These are phyloP conservation scores for Ambispora gerdemannii DNA, from an alignment of 192 early-diverging fungal genomes.

Conservation along the genomic window DNA sequence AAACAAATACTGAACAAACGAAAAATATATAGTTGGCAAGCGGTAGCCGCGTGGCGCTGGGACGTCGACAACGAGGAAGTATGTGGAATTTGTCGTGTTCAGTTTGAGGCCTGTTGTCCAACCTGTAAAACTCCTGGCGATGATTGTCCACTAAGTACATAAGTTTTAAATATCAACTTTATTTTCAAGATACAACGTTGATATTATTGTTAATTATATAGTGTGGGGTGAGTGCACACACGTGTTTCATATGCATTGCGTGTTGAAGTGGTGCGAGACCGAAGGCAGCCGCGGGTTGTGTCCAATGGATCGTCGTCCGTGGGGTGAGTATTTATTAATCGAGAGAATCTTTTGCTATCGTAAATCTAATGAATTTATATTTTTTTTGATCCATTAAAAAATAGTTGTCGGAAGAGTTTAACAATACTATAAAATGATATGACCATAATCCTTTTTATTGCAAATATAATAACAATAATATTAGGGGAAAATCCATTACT, in stretches of 20 bases:
- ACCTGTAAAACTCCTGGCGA: slow-evolving; percentile 83
- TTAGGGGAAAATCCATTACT: too few relatives aligned
- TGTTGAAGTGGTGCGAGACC: slow-evolving; percentile 74
- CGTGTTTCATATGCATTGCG: slow-evolving; percentile 93
- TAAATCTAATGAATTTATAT: too few relatives aligned
- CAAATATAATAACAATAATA: too few relatives aligned
- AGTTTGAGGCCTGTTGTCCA: slow-evolving; percentile 84
- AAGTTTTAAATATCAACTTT: neutral
- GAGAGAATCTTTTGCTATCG: too few relatives aligned
- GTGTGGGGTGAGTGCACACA: slow-evolving; percentile 91
- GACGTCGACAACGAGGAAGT: slow-evolving; percentile 80
- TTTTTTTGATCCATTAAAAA: too few relatives aligned
- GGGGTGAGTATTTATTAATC: slow-evolving; percentile 7
- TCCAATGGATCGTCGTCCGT: slow-evolving; percentile 76
- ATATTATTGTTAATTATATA: slow-evolving; percentile 31
- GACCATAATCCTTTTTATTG: too few relatives aligned
- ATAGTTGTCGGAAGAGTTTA: neutral
- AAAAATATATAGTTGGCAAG: slow-evolving; percentile 58
- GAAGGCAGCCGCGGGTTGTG: slow-evolving; percentile 73
- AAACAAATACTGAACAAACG: neutral
- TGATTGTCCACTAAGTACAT: slow-evolving; percentile 72
- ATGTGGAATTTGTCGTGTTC: slow-evolving; percentile 87
- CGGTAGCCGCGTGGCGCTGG: slow-evolving; percentile 88
- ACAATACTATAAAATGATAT: too few relatives aligned
- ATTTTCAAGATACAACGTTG: neutral